Base-by-base conservation (phyloP, 208 protist species). In the Trypanosoma scelopori region DNA sequence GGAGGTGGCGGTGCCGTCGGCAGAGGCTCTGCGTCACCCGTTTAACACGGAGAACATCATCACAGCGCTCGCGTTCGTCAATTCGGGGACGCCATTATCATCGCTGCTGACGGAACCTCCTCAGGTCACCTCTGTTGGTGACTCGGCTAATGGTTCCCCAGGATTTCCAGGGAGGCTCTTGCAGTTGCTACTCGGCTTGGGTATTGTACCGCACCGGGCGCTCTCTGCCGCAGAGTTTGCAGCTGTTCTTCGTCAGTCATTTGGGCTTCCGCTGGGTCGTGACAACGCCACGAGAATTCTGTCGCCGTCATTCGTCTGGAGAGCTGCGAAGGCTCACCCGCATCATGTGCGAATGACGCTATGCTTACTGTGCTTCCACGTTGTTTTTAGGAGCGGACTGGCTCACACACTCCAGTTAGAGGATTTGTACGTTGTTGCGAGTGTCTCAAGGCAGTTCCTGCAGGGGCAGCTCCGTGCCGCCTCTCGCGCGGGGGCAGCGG, bases 231-330 rank as follows among this genome's bases (percentile, higher is more conserved):
- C 81, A 0, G 81, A 87, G 76, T 91, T 84, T 74, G 81, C 81
- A 13, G 56, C 71, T n/a, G 55, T 91, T 42, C 45, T 91, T 42
- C 69, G 75, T 15, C 69, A 76, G 20, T 78, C 55, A 41, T 85
- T 47, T 71, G 69, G 46, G 32, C 27, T 71, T 52, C 42, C 32
- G 12, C 20, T 65, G 5, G 47, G 49, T 43, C 25, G 22, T 11
- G 37, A 62, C 27, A 16, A 41, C 27, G 74, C 77, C 1, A 65
- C 58, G 11, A 79, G 76, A 56, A 80, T 82, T 74, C 53, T 89
- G 11, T 89, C 83, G 7, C 86, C 83, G 1, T 82, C 86, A 0
- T 61, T 69, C 49, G 83, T 92, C 42, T 92, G 86, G 86, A 74
- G 79, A 35, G 66, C 55, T 42, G 69, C 74, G 15, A 63, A 42